A percentile compares a stretch with the other conserved stretches of the same genome.
These are phyloP conservation scores for Brassica napus DNA, from an alignment of 345 rosid species.

Conservation along the genomic window Da-Ae NC_063439.1:27908001-27908500, in stretches of 20 bases:
- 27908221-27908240: not conserved
- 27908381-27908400: constrained; percentile 73
- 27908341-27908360: constrained; percentile 66
- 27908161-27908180: constrained; percentile 72
- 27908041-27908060: not conserved
- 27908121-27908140: constrained; percentile 82
- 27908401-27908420: constrained; percentile 90
- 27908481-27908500: not conserved
- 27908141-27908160: constrained; percentile 82
- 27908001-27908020: constrained; percentile 44
- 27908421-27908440: constrained; percentile 49
- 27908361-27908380: constrained; percentile 47
- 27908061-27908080: not conserved
- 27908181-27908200: constrained; percentile 58
- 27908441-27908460: not conserved
- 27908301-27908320: constrained; percentile 76
- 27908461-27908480: not conserved
- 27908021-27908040: not conserved
- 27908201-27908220: constrained; percentile 92
- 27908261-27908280: constrained; percentile 4
- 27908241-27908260: not conserved
- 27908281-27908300: not conserved
- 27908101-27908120: constrained; percentile 88
- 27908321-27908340: constrained; percentile 86
- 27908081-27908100: constrained; percentile 65